A percentile compares a stretch with the other conserved stretches of the same genome.
Evolutionary conservation across 192 early-diverging fungal genomes (phyloP).

Genomic region (Geranomyces variabilis): DNA sequence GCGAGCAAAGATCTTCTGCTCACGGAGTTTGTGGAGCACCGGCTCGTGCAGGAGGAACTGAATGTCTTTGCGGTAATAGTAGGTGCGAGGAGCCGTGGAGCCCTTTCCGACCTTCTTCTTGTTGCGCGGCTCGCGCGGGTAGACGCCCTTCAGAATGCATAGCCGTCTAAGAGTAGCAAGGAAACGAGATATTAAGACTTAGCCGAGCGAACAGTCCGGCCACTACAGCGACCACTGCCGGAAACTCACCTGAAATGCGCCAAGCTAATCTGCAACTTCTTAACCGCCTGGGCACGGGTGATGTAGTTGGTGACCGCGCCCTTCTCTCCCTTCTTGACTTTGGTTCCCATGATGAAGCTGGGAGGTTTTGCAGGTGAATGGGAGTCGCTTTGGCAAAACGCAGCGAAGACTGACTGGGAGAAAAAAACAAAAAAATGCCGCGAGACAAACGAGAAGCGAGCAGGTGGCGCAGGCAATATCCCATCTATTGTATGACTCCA

Average conservation of each 20-base stretch:
- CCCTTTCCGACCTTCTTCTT: constrained; percentile 93
- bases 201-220: background rate
- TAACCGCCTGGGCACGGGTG: constrained; percentile 84
- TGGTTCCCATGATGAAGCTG: constrained; percentile 24
- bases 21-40: constrained; percentile 86
- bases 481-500: too few relatives aligned
- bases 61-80: constrained; percentile 96
- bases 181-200: too few relatives aligned
- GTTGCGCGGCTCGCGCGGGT: constrained; percentile 93
- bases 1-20: constrained; percentile 84
- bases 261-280: constrained; percentile 92
- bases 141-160: constrained; percentile 98
- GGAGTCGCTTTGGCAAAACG: too few relatives aligned
- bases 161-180: constrained; percentile 63
- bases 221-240: too few relatives aligned
- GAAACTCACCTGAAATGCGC: constrained; percentile 88
- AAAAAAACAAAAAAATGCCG: too few relatives aligned
- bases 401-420: too few relatives aligned
- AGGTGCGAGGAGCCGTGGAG: constrained; percentile 80
- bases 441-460: too few relatives aligned
- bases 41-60: constrained; percentile 94
- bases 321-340: constrained; percentile 69
- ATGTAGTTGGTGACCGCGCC: constrained; percentile 91
- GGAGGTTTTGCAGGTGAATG: too few relatives aligned
- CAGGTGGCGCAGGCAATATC: too few relatives aligned